Percentiles rank a stretch among this genome's conserved stretches.
Evolutionary conservation across 306 rosid species (phyloP).

Genomic region (Oxytropis ochrocephala): DNA sequence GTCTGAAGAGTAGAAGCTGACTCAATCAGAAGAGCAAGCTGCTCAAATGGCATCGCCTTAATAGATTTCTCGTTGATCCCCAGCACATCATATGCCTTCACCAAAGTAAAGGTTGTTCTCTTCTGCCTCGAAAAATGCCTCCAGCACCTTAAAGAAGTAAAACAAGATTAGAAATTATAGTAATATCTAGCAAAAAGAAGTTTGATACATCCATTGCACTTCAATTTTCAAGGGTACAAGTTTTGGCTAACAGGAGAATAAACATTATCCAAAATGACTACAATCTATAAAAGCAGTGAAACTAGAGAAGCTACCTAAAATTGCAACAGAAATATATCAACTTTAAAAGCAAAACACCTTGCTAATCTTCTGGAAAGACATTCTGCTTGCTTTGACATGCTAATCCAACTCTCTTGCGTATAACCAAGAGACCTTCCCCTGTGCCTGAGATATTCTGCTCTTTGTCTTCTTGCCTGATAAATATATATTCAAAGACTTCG

Average conservation of each 20-base stretch:
- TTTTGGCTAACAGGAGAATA: neutral
- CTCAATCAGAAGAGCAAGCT: slow-evolving; percentile 77
- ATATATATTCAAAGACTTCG: slow-evolving; percentile 1
- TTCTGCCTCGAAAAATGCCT: slow-evolving; percentile 50
- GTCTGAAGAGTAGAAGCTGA: slow-evolving; percentile 70
- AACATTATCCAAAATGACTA: slow-evolving; percentile 5
- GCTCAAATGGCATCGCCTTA: slow-evolving; percentile 84
- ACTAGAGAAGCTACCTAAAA: neutral
- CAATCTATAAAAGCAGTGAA: neutral
- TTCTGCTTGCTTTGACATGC: slow-evolving; percentile 69
- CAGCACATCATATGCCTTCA: slow-evolving; percentile 56
- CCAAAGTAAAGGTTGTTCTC: slow-evolving; percentile 67
- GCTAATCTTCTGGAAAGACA: slow-evolving; percentile 67
- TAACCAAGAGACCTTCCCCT: slow-evolving; percentile 55
- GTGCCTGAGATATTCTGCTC: slow-evolving; percentile 85
- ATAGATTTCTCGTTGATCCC: slow-evolving; percentile 63
- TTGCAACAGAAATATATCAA: neutral
- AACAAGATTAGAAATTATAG: neutral
- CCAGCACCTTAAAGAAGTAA: slow-evolving; percentile 67
- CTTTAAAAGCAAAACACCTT: slow-evolving; percentile 43
- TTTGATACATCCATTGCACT: neutral
- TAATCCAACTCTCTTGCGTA: slow-evolving; percentile 39
- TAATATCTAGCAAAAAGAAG: slow-evolving; percentile 4
- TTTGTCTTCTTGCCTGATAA: slow-evolving; percentile 73
- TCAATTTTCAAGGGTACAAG: neutral